Evolutionary conservation across 352 stramenopile genomes (phyloP), one percentile per base, ranked within the genome.

Genomic region (Phytophthora agathidicida): DNA sequence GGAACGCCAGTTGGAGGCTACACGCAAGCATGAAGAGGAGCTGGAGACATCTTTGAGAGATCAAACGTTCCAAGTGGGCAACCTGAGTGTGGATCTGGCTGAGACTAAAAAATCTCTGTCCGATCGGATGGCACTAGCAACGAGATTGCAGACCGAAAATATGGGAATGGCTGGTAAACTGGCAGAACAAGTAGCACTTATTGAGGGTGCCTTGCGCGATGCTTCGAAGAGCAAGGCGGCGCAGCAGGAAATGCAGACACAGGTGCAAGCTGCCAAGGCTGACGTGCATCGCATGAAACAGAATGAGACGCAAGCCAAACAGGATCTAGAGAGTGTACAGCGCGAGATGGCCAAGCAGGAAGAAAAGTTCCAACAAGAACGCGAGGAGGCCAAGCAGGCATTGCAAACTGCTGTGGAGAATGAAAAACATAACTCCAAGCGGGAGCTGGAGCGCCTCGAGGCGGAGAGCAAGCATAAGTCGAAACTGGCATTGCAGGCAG

Each of bases 101-200:
- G 84, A 94, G 48, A 90, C 82, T 7, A 92, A 93, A 49, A 94
- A 93, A 39, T 73, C 83, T 11, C 54, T 93, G n/a, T 95, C 88
- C 3, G 86, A 95, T 49, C 77, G 83, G 10, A 93, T 88, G 68
- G 83, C 84, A 6, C 71, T 93, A 16, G 86, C 86, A 9, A 89
- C 88, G 24, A 83, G 86, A 8, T 62, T 94, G 55, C 82, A 94
- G 51, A 91, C 83, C 1, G 87, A 96, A 45, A 94, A 96, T 58
- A 92, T 94, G 78, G 72, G 71, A 1, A 88, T 91, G 26, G 82
- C 85, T n/a, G 77, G 81, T 16, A 91, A 89, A 31, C 68, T 92
- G 44, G 85, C 85, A 7, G 85, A 94, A 48, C 83, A 92, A 37
- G 85, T 86, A 1, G 85, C 79, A 7, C 60, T 88, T 16, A 86